phyloP scores from a whole-genome alignment of 441 rosid genomes.

The Croton setiger region DNA sequence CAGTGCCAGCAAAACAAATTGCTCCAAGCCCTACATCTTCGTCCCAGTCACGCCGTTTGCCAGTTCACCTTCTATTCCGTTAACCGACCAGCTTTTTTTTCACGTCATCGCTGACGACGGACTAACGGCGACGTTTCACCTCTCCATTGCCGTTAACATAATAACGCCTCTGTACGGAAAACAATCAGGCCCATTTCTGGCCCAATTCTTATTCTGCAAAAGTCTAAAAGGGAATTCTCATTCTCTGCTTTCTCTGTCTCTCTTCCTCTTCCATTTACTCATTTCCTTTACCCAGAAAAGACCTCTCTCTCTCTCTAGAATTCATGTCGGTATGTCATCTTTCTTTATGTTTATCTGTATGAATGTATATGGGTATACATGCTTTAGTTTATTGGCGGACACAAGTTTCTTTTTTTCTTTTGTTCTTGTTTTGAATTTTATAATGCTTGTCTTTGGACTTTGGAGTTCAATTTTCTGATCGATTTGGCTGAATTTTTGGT shows the following conservation, averaged over 20 bases:
- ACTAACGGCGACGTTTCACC: constrained; percentile 15
- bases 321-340: constrained; percentile 33
- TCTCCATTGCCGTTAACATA: constrained; percentile 12
- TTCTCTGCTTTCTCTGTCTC: constrained; percentile 11
- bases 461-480: constrained; percentile 10
- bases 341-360: constrained; percentile 4
- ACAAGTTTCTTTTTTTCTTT: constrained; percentile 19
- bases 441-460: background rate
- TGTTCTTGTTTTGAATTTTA: background rate
- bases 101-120: constrained; percentile 20
- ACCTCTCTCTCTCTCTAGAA: constrained; percentile 21
- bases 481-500: constrained; percentile 22
- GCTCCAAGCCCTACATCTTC: constrained; percentile 27
- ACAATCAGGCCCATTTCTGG: constrained; percentile 18
- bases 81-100: background rate
- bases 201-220: constrained; percentile 10
- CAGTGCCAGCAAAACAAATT: constrained; percentile 46
- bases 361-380: constrained; percentile 13
- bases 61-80: constrained; percentile 33
- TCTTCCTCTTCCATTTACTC: constrained; percentile 22
- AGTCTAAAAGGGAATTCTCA: background rate
- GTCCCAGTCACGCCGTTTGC: constrained; percentile 34
- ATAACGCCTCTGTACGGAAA: background rate
- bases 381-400: background rate
- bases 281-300: constrained; percentile 14